Base-by-base conservation (phyloP, 441 rosid species). In the Flueggea neowawraea region DNA sequence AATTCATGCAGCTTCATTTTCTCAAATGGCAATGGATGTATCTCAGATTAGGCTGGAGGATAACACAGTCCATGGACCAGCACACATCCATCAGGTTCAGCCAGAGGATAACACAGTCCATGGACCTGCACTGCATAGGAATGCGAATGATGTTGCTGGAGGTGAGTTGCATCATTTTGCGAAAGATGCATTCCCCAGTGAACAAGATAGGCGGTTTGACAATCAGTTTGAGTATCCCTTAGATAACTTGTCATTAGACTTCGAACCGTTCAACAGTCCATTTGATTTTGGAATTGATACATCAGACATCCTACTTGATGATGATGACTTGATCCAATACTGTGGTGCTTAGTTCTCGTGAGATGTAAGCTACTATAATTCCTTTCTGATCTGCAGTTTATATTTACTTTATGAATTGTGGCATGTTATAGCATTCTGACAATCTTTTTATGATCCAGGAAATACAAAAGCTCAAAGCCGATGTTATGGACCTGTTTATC, bases 151-250 rank as follows among this genome's bases (percentile, higher is more conserved):
- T 15, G 53, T 78, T 11, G 11, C 69, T 16, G 82, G 78, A 43
- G 77, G 57, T 32, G 82, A 75, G 9, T 65, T 82, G 63, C 78
- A 58, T 51, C 79, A 64, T 67, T 64, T 65, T 63, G 68, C 49
- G 51, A 74, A 77, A 12, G 84, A 82, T 44, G 15, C 72, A 41
- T 79, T 81, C 65, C 78, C 70, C 0, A 69, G 43, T 48, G 96
- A 78, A 53, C 91, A 82, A 68, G 90, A 83, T 7, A 74, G 82
- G 55, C 76, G 73, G 55, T 75, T 82, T 69, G 89, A 76, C 60
- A 77, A 66, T 78, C 74, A 69, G 59, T 80, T 86, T 60, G 82
- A 71, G 13, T 82, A 90, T 64, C 86, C 94, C 0, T 73, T 83
- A n/a, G 59, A 66, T 41, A 78, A 69, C 77, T 68, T 81, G 65